These are phyloP conservation scores for Stagonosporopsis cucurbitacearum DNA, from an alignment of 2,329 filamentous ascomycete genomes.

Conservation along the genomic window DNA sequence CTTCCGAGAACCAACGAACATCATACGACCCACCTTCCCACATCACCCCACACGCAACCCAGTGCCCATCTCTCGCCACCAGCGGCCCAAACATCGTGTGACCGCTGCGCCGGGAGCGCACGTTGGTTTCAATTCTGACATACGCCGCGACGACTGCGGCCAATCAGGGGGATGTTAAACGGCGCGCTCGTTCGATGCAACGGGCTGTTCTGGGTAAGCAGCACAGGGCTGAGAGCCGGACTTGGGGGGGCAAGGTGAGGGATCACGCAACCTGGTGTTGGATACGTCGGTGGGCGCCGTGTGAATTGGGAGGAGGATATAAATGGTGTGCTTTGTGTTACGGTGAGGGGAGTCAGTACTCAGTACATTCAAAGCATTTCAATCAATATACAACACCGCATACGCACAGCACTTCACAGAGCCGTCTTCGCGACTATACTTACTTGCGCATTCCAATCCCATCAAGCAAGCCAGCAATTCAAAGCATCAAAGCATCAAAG, in stretches of 20 bases:
- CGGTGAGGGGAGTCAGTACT: not conserved
- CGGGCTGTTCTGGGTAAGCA: not conserved
- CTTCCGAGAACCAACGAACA: conserved; percentile 4
- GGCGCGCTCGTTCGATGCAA: conserved; percentile 2
- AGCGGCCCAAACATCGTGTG: conserved; percentile 22
- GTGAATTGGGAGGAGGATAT: conserved; percentile 2
- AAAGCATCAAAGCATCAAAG: not conserved
- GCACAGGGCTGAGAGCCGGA: conserved; percentile 3
- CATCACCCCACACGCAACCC: conserved; percentile 23
- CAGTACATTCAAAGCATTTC: conserved; percentile 10
- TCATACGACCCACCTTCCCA: conserved; percentile 23
- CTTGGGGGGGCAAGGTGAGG: not conserved
- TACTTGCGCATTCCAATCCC: not conserved
- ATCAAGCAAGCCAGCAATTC: not conserved
- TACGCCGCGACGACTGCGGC: not conserved
- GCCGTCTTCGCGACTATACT: not conserved
- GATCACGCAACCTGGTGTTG: conserved; percentile 8
- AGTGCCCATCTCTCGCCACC: conserved; percentile 34
- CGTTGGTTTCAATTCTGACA: not conserved
- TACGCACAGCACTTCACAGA: not conserved
- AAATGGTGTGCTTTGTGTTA: conserved; percentile 13
- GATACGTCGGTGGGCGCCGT: conserved; percentile 5
- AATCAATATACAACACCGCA: not conserved
- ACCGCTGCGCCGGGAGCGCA: conserved; percentile 9
- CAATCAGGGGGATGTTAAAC: not conserved